These are phyloP conservation scores for Claviceps humidiphila DNA, from an alignment of 2,329 filamentous ascomycete genomes.

Conservation along the genomic window DNA sequence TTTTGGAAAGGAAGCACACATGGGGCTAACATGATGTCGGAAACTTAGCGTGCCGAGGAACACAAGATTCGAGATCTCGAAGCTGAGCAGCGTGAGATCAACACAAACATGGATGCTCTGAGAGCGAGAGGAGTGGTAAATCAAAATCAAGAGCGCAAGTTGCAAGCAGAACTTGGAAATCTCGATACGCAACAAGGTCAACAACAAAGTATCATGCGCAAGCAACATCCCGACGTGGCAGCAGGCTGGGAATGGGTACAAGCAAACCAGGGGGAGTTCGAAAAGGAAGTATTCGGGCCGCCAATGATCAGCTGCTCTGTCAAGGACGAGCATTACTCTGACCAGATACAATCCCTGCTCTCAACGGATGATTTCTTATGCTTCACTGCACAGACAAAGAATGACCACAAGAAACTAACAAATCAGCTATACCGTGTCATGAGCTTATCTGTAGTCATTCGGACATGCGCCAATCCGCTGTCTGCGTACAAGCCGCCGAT, in stretches of 20 bases:
- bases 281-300: slow-evolving; percentile 67
- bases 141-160: slow-evolving; percentile 22
- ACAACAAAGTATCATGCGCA: slow-evolving; percentile 52
- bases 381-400: slow-evolving; percentile 63
- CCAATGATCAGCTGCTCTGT: slow-evolving; percentile 69
- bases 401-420: slow-evolving; percentile 64
- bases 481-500: slow-evolving; percentile 42
- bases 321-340: slow-evolving; percentile 53
- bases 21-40: slow-evolving; percentile 7
- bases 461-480: slow-evolving; percentile 44
- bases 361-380: slow-evolving; percentile 41
- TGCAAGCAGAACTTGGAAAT: slow-evolving; percentile 37
- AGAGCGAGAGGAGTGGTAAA: slow-evolving; percentile 28
- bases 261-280: slow-evolving; percentile 53
- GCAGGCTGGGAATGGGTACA: slow-evolving; percentile 74
- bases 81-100: slow-evolving; percentile 24
- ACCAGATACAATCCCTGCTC: slow-evolving; percentile 40
- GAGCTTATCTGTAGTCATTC: slow-evolving; percentile 59
- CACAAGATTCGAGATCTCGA: slow-evolving; percentile 40
- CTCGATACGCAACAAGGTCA: slow-evolving; percentile 66
- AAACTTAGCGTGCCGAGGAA: slow-evolving; percentile 44
- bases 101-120: slow-evolving; percentile 27
- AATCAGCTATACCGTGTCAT: slow-evolving; percentile 48
- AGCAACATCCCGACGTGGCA: slow-evolving; percentile 48
- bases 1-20: not conserved